Evolutionary conservation across 495 filamentous ascomycete genomes (phyloP), one percentile per base, ranked within the genome.

Genomic region (Penicillium chermesinum): DNA sequence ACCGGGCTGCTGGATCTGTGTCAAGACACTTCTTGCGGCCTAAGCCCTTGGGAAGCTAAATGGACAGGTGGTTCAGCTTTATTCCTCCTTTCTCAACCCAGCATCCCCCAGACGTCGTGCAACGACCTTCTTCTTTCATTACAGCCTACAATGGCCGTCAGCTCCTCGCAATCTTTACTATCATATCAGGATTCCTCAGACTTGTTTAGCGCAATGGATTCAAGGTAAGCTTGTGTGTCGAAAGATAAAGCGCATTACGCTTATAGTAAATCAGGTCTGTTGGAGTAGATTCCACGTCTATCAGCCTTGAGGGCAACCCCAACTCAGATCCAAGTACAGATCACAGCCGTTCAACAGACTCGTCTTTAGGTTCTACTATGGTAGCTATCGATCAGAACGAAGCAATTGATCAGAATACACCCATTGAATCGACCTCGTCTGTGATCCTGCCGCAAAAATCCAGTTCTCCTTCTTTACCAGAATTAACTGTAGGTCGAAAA

Each of bases 401-500:
- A 19, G 35, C 41, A 25, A 34, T 18, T 12, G 40, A 46, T 41
- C 12, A 44, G 14, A 38, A 25, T 5, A 39, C 37, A 8, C 13
- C 44, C 19, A 33, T 49, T 19, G 44, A 37, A 19, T 41, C 35
- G 30, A 32, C 14, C n/a, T n/a, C 45, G 4, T 30, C 25, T 33
- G 40, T 44, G 17, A 49, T 35, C 19, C 37, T 46, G 21, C 36
- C 48, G 22, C 50, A 40, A 16, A 40, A n/a, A 32, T 16, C 48
- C 13, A 44, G 16, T 9, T 13, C 25, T 18, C 38, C 41, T 30
- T 36, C 44, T 20, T 59, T 61, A 41, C 52, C 64, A 17, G 60
- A 49, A 41, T 53, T 75, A 20, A 70, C 50, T 44, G 76, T 71
- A 67, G 47, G 60, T 58, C 67, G n/a, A 58, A 75, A n/a, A n/a